Percentiles rank a stretch among this genome's conserved stretches.
Evolutionary conservation across 768 basidiomycete species (phyloP).

Genomic region (Cubamyces sp.): DNA sequence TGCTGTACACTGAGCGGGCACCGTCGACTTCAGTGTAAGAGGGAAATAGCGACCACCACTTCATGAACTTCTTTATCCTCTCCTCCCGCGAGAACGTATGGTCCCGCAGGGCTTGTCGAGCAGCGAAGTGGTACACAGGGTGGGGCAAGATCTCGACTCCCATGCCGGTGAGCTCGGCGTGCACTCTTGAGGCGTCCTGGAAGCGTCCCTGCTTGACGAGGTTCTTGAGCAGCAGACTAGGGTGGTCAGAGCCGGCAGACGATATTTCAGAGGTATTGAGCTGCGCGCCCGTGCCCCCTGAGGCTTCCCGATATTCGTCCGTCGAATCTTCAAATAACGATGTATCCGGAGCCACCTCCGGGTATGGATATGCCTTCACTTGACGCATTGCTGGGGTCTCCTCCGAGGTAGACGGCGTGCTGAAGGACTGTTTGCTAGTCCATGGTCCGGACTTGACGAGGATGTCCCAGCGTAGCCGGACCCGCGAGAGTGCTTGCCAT

Average conservation of each 20-base stretch:
- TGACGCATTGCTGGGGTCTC: slow-evolving; percentile 43
- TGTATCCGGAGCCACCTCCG: slow-evolving; percentile 34
- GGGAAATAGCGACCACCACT: slow-evolving; percentile 52
- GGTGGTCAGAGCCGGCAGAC: not conserved
- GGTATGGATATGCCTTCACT: slow-evolving; percentile 41
- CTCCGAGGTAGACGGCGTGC: slow-evolving; percentile 19
- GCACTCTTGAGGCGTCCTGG: slow-evolving; percentile 41
- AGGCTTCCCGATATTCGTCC: slow-evolving; percentile 37
- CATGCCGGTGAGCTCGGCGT: slow-evolving; percentile 44
- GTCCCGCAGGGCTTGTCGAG: slow-evolving; percentile 36
- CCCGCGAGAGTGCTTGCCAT: slow-evolving; percentile 22
- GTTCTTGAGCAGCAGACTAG: slow-evolving; percentile 29
- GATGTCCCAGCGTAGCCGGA: slow-evolving; percentile 21
- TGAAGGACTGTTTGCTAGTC: slow-evolving; percentile 30
- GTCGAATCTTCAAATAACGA: slow-evolving; percentile 43
- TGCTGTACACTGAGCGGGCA: slow-evolving; percentile 29
- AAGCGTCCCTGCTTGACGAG: slow-evolving; percentile 38
- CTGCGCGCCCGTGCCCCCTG: slow-evolving; percentile 12
- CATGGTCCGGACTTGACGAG: slow-evolving; percentile 9
- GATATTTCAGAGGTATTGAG: not conserved
- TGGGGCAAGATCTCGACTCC: slow-evolving; percentile 43
- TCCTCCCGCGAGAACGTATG: slow-evolving; percentile 19
- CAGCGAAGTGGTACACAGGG: slow-evolving; percentile 40
- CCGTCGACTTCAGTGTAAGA: not conserved
- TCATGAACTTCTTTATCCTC: slow-evolving; percentile 32